A percentile compares a stretch with the other conserved stretches of the same genome.
Conservation (phyloP, 163 green algal species). For the Chlorella variabilis region DNA sequence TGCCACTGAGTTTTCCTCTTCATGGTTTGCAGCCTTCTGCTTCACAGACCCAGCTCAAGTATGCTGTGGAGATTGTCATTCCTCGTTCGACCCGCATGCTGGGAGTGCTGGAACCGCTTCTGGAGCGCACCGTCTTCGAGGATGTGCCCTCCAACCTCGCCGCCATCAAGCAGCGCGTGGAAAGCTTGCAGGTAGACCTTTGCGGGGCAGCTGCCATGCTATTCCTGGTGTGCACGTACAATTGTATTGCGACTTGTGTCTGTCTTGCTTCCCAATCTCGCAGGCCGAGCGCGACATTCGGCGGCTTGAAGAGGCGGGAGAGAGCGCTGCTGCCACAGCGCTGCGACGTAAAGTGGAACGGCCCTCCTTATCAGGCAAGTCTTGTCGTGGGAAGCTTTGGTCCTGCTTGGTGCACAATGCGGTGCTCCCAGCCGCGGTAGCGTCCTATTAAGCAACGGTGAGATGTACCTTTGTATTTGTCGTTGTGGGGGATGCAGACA, state of each 20-base stretch:
- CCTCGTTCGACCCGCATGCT: constrained; percentile 47
- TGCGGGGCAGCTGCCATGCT: too few relatives aligned
- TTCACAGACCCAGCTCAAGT: constrained; percentile 61
- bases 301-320: constrained; percentile 15
- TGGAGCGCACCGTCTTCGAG: constrained; percentile 71
- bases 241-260: too few relatives aligned
- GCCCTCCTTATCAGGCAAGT: not conserved
- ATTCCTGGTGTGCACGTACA: too few relatives aligned
- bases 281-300: constrained; percentile 14
- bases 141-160: constrained; percentile 67
- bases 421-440: too few relatives aligned
- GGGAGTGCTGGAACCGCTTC: constrained; percentile 63
- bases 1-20: not conserved
- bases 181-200: constrained; percentile 24
- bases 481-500: constrained; percentile 23
- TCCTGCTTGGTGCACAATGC: not conserved
- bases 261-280: too few relatives aligned
- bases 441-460: too few relatives aligned
- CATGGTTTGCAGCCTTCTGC: not conserved
- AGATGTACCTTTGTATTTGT: not conserved
- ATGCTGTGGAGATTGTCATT: constrained; percentile 73
- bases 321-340: not conserved
- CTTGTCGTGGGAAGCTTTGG: not conserved
- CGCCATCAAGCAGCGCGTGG: constrained; percentile 60
- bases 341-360: constrained; percentile 27